Base-by-base conservation (phyloP, 305 asterid species). In the Rubia peregrina region DNA sequence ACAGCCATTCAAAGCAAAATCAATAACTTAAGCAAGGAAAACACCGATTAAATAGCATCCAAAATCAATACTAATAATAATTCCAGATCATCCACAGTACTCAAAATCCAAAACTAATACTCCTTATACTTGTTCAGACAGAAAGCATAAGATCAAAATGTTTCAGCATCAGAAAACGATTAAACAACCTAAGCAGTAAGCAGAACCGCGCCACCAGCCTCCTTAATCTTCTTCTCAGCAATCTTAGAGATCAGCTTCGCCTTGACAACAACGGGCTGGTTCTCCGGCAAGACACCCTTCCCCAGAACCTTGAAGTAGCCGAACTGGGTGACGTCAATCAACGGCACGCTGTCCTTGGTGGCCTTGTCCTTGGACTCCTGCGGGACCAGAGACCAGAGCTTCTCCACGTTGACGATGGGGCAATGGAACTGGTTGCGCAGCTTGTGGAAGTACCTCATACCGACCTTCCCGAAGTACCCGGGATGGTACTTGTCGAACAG, bases 141-240 rank as follows among this genome's bases (percentile, higher is more conserved):
- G 1, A 26, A 26, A 26, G 30, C 30, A 26, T 26, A 33, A 33
- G 36, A 33, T 33, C 5, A 33, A 33, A 33, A 33, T 33, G 36
- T 3, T 1, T 33, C 36, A 33, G 36, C 36, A 33, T 33, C 36
- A 3, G 36, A 33, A 33, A 33, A 33, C 36, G 3, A 33, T 33
- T 33, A 33, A 33, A 33, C 36, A 33, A 3, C 36, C 36, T 33
- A 33, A 33, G 36, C 36, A 33, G 36, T 33, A 33, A 33, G 36
- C 36, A 30, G 36, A 30, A 30, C 3, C 2, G 94, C 94, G 11
- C 95, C 97, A 19, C 97, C 94, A 42, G 90, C 90, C 78, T 88
- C 95, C 85, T 90, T 90, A 49, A 90, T 90, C 86, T 90, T 90
- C 89, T 77, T 88, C 89, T 90, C 94, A 1, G 97, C 95, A 36